Conservation (phyloP, 2,329 filamentous ascomycete genomes). For the Calonectria fujianensis region DNA sequence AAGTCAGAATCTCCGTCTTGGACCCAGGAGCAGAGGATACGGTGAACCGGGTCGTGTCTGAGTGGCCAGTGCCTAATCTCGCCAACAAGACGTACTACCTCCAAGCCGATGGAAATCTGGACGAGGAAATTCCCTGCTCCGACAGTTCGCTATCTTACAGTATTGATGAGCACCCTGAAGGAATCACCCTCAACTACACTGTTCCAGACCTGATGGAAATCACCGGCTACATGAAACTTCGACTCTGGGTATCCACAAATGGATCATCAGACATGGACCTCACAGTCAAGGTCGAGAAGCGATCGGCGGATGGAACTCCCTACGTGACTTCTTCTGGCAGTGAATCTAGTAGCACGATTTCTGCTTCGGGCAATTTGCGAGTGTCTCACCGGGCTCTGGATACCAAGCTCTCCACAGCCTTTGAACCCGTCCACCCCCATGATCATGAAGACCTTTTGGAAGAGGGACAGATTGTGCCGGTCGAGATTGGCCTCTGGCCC, state of each 20-base stretch:
- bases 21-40: conserved; percentile 4
- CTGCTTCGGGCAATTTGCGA: neutral
- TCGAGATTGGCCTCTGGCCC: conserved; percentile 12
- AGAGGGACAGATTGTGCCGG: neutral
- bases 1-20: neutral
- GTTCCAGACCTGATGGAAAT: conserved; percentile 4
- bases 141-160: neutral
- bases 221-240: conserved; percentile 9
- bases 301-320: neutral
- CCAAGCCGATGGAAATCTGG: conserved; percentile 1
- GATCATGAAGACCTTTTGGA: conserved; percentile 1
- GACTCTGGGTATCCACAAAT: conserved; percentile 11
- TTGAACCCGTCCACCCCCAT: neutral
- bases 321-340: neutral
- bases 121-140: neutral
- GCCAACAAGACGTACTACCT: conserved; percentile 1
- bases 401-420: neutral
- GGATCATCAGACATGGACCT: conserved; percentile 4
- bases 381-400: conserved; percentile 4
- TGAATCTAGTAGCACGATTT: neutral
- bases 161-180: neutral
- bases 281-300: conserved; percentile 1
- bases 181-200: conserved; percentile 10
- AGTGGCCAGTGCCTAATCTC: conserved; percentile 10
- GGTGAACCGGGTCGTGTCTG: neutral